Conservation (phyloP, 306 rosid species). For the Astragalus membranaceus region DNA sequence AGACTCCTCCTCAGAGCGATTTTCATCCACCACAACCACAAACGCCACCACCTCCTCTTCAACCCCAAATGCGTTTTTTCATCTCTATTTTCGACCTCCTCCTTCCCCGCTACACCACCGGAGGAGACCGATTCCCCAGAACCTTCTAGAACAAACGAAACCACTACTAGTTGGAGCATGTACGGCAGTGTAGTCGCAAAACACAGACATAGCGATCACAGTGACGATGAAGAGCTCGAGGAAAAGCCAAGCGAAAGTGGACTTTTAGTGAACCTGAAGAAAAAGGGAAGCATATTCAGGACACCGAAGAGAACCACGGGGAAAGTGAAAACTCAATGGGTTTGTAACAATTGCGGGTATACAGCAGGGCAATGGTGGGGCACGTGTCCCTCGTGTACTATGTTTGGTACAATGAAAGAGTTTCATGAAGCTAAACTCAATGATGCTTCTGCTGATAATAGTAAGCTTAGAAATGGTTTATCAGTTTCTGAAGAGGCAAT, state of each 20-base stretch:
- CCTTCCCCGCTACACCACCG: not conserved
- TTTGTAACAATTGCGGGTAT: conserved; percentile 64
- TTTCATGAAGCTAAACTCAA: conserved; percentile 30
- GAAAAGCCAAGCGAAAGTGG: not conserved
- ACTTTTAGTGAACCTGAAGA: conserved; percentile 8
- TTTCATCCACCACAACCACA: conserved; percentile 27
- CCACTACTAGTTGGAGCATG: conserved; percentile 38
- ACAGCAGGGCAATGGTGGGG: conserved; percentile 77
- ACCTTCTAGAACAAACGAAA: not conserved
- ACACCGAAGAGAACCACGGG: conserved; percentile 29
- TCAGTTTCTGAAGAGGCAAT: conserved; percentile 41
- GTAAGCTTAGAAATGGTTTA: conserved; percentile 24
- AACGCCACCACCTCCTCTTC: conserved; percentile 25
- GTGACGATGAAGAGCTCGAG: conserved; percentile 1
- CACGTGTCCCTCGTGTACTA: conserved; percentile 42
- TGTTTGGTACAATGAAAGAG: conserved; percentile 36
- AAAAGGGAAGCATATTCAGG: not conserved
- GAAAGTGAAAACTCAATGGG: conserved; percentile 52
- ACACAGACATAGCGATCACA: not conserved
- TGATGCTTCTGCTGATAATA: not conserved
- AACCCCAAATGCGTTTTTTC: conserved; percentile 3
- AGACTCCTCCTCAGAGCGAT: conserved; percentile 44
- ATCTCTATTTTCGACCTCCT: not conserved
- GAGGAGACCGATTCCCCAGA: not conserved
- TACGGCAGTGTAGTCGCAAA: conserved; percentile 16